Conservation (phyloP, 2,329 filamentous ascomycete species). For the Colletotrichum lindemuthianum region DNA sequence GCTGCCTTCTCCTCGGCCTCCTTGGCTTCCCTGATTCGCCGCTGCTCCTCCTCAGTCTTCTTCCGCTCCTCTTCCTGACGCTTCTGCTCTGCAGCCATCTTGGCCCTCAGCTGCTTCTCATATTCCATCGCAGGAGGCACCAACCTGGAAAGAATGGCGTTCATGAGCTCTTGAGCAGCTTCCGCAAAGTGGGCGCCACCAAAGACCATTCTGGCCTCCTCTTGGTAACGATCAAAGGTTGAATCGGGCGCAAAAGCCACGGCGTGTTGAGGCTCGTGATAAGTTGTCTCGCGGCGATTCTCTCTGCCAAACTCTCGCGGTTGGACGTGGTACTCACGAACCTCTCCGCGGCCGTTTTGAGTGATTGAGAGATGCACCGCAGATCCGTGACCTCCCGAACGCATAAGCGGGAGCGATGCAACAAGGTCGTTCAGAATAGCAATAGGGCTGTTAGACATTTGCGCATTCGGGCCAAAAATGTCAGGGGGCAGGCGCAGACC, state of each 20-base stretch:
- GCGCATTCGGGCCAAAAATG: slow-evolving; percentile 52
- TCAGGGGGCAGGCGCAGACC: slow-evolving; percentile 60
- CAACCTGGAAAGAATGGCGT: slow-evolving; percentile 76
- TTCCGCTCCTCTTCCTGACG: slow-evolving; percentile 68
- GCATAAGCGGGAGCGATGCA: slow-evolving; percentile 61
- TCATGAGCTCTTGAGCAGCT: slow-evolving; percentile 73
- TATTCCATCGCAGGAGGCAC: slow-evolving; percentile 86
- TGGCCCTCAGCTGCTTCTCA: slow-evolving; percentile 75
- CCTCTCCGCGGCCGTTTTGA: slow-evolving; percentile 57
- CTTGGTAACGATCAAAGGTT: slow-evolving; percentile 84
- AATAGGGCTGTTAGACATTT: slow-evolving; percentile 60
- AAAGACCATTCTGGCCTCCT: slow-evolving; percentile 90
- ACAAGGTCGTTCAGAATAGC: slow-evolving; percentile 66
- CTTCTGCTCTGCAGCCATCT: slow-evolving; percentile 60
- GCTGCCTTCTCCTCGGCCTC: slow-evolving; percentile 75
- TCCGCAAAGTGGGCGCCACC: slow-evolving; percentile 71
- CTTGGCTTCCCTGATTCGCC: slow-evolving; percentile 73
- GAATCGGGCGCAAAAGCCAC: slow-evolving; percentile 77
- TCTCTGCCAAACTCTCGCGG: slow-evolving; percentile 58
- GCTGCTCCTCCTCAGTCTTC: slow-evolving; percentile 73
- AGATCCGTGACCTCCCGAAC: slow-evolving; percentile 50
- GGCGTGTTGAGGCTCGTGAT: slow-evolving; percentile 75
- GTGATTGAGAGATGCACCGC: slow-evolving; percentile 70
- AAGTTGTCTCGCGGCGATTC: slow-evolving; percentile 56
- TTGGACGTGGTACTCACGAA: slow-evolving; percentile 61